These are phyloP conservation scores for Gossypium rotundifolium DNA, from an alignment of 345 rosid genomes.

Conservation along the genomic window DNA sequence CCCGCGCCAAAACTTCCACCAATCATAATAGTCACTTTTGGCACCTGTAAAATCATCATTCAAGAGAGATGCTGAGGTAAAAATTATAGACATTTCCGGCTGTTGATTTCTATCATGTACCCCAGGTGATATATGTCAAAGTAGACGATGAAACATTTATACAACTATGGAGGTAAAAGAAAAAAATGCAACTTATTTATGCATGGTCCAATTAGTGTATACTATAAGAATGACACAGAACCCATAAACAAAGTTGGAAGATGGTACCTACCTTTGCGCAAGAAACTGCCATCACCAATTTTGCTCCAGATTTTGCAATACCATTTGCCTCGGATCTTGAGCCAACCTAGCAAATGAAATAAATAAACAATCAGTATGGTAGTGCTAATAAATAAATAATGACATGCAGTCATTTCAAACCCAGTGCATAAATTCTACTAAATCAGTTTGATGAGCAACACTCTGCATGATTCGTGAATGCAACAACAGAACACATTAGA, in stretches of 20 bases:
- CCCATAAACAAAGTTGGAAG: neutral
- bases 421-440: neutral
- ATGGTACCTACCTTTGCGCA: constrained; percentile 67
- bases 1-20: constrained; percentile 99
- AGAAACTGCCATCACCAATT: constrained; percentile 99
- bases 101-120: neutral
- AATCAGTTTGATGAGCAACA: neutral
- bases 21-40: constrained; percentile 74
- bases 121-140: neutral
- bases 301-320: constrained; percentile 96
- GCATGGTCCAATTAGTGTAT: neutral
- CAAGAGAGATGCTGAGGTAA: neutral
- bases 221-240: neutral
- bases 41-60: constrained; percentile 45
- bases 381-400: neutral
- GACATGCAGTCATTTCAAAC: neutral
- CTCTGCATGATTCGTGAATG: neutral
- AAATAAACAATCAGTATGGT: neutral
- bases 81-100: neutral
- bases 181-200: neutral
- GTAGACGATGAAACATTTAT: neutral
- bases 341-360: constrained; percentile 57
- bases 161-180: constrained; percentile 2
- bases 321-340: constrained; percentile 96
- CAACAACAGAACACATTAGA: neutral